Conservation (phyloP, 257 asterid species). For the Nyctanthes arbortristis region DNA sequence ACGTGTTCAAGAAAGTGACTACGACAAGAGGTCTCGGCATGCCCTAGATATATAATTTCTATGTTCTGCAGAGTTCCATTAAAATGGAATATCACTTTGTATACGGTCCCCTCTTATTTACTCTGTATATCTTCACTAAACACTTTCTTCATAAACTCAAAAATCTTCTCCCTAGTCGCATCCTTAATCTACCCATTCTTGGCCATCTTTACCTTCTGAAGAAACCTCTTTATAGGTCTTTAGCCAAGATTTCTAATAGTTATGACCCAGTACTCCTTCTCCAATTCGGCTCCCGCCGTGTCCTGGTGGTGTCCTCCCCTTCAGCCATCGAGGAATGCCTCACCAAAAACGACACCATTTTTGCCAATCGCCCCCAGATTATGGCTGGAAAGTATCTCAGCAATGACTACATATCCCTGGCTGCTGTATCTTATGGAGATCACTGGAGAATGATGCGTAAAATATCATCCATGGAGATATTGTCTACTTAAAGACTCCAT, state of each 20-base stretch:
- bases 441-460: conserved; percentile 66
- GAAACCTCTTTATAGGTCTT: conserved; percentile 31
- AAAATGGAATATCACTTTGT: conserved; percentile 9
- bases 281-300: conserved; percentile 61
- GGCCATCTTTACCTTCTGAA: conserved; percentile 46
- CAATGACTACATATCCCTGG: conserved; percentile 48
- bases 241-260: conserved; percentile 41
- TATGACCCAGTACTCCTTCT: conserved; percentile 61
- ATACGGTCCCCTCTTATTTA: conserved; percentile 14
- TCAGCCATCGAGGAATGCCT: conserved; percentile 68
- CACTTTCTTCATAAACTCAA: conserved; percentile 24
- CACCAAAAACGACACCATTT: conserved; percentile 45
- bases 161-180: conserved; percentile 45
- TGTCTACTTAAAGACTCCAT: conserved; percentile 59
- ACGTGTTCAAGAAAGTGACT: too few species aligned
- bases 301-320: conserved; percentile 73
- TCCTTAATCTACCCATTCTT: conserved; percentile 33
- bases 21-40: too few species aligned
- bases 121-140: conserved; percentile 28
- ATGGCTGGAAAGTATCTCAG: conserved; percentile 57
- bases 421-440: conserved; percentile 55
- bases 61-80: background rate
- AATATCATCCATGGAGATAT: conserved; percentile 48
- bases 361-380: conserved; percentile 63
- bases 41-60: too few species aligned